Percentiles rank a stretch among this genome's conserved stretches.
These are phyloP conservation scores for Arthroderma uncinatum DNA, from an alignment of 2,329 filamentous ascomycete species.

Conservation along the genomic window DNA sequence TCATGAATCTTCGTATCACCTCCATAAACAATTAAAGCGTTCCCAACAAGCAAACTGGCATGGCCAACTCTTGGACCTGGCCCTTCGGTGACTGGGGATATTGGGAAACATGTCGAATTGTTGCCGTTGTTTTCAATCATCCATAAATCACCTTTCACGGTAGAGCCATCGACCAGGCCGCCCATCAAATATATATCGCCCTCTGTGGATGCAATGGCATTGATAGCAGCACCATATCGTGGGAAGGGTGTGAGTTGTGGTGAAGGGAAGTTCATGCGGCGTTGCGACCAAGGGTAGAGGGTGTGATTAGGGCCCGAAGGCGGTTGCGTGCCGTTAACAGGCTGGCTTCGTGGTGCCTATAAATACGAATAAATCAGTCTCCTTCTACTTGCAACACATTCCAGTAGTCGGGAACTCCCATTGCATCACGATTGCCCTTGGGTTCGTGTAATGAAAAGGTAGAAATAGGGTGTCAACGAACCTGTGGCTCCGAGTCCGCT, in stretches of 20 bases:
- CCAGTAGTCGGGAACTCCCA: too few relatives aligned
- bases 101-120: slow-evolving; percentile 79
- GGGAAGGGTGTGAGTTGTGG: slow-evolving; percentile 80
- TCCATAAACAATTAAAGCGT: slow-evolving; percentile 97
- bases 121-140: slow-evolving; percentile 80
- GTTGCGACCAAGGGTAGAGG: slow-evolving; percentile 92
- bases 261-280: slow-evolving; percentile 73
- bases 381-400: too few relatives aligned
- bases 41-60: slow-evolving; percentile 85
- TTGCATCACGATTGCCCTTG: too few relatives aligned
- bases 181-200: slow-evolving; percentile 98
- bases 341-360: slow-evolving; percentile 26
- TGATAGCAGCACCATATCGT: slow-evolving; percentile 92
- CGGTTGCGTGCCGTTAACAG: slow-evolving; percentile 41
- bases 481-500: slow-evolving; percentile 45
- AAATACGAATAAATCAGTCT: background rate
- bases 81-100: slow-evolving; percentile 84
- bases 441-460: background rate
- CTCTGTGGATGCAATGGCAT: slow-evolving; percentile 84
- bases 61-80: slow-evolving; percentile 92
- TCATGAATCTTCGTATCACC: slow-evolving; percentile 97
- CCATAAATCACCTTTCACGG: slow-evolving; percentile 95
- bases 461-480: slow-evolving; percentile 25
- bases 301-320: slow-evolving; percentile 55
- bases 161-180: slow-evolving; percentile 85